Evolutionary conservation across 768 basidiomycete genomes (phyloP).

Genomic region (Holtermanniella nyarrowii): DNA sequence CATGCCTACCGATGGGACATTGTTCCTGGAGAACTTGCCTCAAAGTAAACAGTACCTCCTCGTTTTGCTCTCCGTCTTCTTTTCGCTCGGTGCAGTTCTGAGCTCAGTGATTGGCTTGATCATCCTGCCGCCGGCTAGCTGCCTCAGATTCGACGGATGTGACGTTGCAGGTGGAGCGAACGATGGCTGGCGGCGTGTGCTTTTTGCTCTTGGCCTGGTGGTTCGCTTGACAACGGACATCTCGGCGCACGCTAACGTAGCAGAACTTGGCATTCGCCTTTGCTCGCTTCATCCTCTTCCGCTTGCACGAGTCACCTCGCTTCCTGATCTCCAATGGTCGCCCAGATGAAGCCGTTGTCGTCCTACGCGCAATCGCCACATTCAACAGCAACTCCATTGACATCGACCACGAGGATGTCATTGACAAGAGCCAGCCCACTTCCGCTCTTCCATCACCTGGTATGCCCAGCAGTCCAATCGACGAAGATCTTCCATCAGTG

Average conservation of each 20-base stretch:
- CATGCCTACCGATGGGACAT: conserved; percentile 94
- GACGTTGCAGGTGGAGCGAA: conserved; percentile 56
- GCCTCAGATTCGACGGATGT: conserved; percentile 46
- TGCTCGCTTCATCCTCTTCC: conserved; percentile 78
- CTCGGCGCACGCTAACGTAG: background rate
- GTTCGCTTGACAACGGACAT: conserved; percentile 51
- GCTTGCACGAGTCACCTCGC: conserved; percentile 85
- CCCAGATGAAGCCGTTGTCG: conserved; percentile 69
- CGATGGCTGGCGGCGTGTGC: conserved; percentile 78
- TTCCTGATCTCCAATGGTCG: conserved; percentile 84
- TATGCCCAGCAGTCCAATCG: background rate
- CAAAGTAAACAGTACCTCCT: conserved; percentile 83
- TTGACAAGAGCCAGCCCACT: background rate
- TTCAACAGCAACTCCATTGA: conserved; percentile 69
- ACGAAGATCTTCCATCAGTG: background rate
- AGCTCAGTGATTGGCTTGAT: conserved; percentile 68
- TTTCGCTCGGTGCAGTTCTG: conserved; percentile 82
- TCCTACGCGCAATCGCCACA: conserved; percentile 68
- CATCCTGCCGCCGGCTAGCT: conserved; percentile 57
- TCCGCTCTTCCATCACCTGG: conserved; percentile 12
- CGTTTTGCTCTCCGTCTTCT: conserved; percentile 87
- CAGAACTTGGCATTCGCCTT: conserved; percentile 83
- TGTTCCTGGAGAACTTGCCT: conserved; percentile 73
- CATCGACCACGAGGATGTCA: conserved; percentile 62
- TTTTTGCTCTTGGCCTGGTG: conserved; percentile 64